Base-by-base conservation (phyloP, 768 basidiomycete species). In the Lactarius deliciosus region DNA sequence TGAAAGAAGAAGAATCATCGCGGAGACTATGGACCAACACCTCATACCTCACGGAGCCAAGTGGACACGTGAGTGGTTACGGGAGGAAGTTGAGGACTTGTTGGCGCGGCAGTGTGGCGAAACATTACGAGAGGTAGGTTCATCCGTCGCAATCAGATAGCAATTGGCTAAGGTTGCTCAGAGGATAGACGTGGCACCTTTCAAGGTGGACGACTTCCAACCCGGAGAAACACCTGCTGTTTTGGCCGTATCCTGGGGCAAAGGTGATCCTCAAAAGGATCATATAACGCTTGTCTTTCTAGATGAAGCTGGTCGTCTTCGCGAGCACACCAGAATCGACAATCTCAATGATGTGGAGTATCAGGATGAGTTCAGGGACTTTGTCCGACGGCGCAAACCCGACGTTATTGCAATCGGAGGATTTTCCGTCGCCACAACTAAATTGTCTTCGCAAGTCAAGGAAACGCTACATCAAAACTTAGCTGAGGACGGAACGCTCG, bases 201-300 rank as follows among this genome's bases (percentile, higher is more conserved):
- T 85, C 72, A 74, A 77, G 30, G 84, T 84, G 5, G 76, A 80
- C 0, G 82, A 83, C 8, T 85, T 91, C 79, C 86, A 85, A 64
- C 78, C 81, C 61, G 94, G 92, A 15, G 86, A 92, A 73, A 79
- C 84, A 47, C 77, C 95, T 57, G 82, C 88, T 25, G 94, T 98
- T 25, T 82, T 99, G 50, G 92, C 96, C 3, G 76, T 96, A 64
- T 96, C 96, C 8, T 95, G 94, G 88, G 97, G 97, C 43, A 90
- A 92, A 77, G 97, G 97, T 43, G 95, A 97, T 72, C 92, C 94
- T 45, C 87, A 90, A 72, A 91, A 91, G 73, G 96, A 99, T 76
- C 88, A 89, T 8, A 90, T 98, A 63, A 85, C 87, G 25, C 79
- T 94, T 47, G 90, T 96, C 64, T 92, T 88, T 79, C 74, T 98